Base-by-base conservation (phyloP, 1,284 basidiomycete genomes). In the Chiua sp. region DNA sequence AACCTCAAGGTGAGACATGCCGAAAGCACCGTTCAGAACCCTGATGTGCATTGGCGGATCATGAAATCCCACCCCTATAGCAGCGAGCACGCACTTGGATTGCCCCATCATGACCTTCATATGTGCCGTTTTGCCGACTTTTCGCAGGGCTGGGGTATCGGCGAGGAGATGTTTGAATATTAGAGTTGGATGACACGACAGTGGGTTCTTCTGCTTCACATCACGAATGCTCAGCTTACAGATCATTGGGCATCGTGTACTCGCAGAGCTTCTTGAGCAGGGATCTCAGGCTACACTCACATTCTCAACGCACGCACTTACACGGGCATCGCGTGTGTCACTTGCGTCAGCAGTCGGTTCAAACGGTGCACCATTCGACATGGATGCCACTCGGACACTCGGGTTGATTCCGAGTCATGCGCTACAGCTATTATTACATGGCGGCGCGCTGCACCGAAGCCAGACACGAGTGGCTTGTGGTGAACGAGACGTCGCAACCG, bases 171-270 rank as follows among this genome's bases (percentile, higher is more conserved):
- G 0, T 98, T 93, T 67, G 98, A 98, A 74, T 98, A 90, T 72
- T 98, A 97, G 97, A 92, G 91, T 66, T 99, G 96, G 97, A 82
- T 96, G 55, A 91, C 93, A 11, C 83, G 96, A 70, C 95, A 98
- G 92, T 94, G 66, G 63, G 90, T 82, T 53, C 10, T 33, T n/a
- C 12, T 53, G 18, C 39, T 6, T 37, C 35, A 37, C 13, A n/a
- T 20, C 28, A 7, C 11, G 8, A 7, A 1, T 8, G 39, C 4
- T 47, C 3, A 8, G 30, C 51, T 60, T 12, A 60, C 11, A 11
- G 23, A 49, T 18, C 51, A 28, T 42, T 56, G 94, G 93, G 70
- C 88, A 97, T 70, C 90, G 92, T 89, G 82, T 83, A 85, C 61
- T 81, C 92, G 51, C 87, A 89, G 33, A 98, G 73, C 79, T 98